Conservation (phyloP, 805 yeast genomes). For the Wickerhamiella qilinensis region DNA sequence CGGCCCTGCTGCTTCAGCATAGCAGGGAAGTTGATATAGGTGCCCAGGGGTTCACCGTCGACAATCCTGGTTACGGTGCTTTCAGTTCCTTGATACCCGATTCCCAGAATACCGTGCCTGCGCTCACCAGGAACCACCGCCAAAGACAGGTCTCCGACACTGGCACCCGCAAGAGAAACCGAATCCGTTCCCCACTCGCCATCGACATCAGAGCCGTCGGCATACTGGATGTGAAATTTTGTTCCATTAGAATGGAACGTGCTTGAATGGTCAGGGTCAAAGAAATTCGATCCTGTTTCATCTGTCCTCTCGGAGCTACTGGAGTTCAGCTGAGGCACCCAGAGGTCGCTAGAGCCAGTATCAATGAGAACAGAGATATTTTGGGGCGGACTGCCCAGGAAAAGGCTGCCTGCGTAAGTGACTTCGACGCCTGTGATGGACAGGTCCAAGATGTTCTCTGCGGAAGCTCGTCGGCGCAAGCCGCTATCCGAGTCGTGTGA, state of each 20-base stretch:
- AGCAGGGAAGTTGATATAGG: constrained; percentile 48
- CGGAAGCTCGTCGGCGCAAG: neutral
- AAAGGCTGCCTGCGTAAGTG: neutral
- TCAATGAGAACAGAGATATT: constrained; percentile 39
- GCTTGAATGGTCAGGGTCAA: constrained; percentile 18
- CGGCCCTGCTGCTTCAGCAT: constrained; percentile 34
- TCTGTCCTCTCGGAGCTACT: too few species aligned
- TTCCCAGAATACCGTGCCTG: constrained; percentile 21
- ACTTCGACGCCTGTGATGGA: neutral
- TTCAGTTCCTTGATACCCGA: neutral
- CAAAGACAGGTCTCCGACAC: neutral
- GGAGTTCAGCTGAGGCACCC: constrained; percentile 27
- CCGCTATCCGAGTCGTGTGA: neutral
- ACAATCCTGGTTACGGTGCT: neutral
- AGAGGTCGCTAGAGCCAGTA: constrained; percentile 58
- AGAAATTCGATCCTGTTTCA: constrained; percentile 3
- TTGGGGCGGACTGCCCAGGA: constrained; percentile 39
- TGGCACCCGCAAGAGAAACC: neutral
- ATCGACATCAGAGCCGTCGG: neutral
- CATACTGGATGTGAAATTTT: constrained; percentile 7
- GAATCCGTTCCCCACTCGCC: constrained; percentile 12
- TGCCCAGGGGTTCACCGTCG: constrained; percentile 3
- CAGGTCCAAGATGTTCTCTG: neutral
- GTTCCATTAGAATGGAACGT: constrained; percentile 11
- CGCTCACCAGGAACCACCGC: neutral